Conservation (phyloP, 148 eudicot species). For the Heliamphora exappendiculata region DNA sequence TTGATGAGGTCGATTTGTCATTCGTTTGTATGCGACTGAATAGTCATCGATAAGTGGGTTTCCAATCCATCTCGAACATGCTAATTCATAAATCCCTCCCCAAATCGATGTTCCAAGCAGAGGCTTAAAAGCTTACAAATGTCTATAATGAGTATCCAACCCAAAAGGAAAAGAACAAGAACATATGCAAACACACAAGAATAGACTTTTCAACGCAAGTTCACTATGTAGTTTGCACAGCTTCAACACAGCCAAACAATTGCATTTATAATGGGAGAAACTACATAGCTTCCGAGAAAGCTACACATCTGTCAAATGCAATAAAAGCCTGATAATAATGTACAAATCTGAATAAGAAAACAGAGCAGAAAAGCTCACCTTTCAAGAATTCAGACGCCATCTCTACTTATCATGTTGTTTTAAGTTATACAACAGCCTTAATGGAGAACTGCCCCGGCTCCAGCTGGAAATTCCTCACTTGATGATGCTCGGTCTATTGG, state of each 20-base stretch:
- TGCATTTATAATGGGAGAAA: not conserved
- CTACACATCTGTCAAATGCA: not conserved
- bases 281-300: not conserved
- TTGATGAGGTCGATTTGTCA: too few relatives aligned
- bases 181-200: too few relatives aligned
- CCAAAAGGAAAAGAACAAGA: not conserved
- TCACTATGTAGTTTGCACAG: too few relatives aligned
- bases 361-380: not conserved
- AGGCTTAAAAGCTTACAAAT: too few relatives aligned
- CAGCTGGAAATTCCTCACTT: slow-evolving; percentile 22
- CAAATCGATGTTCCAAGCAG: too few relatives aligned
- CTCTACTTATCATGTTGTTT: not conserved
- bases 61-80: too few relatives aligned
- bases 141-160: not conserved
- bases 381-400: not conserved
- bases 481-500: slow-evolving; percentile 62
- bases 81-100: too few relatives aligned
- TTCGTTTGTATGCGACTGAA: too few relatives aligned
- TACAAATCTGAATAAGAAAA: not conserved
- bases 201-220: too few relatives aligned
- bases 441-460: not conserved
- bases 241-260: not conserved
- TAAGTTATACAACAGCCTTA: not conserved
- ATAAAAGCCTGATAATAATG: not conserved
- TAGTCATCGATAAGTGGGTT: too few relatives aligned